Base-by-base conservation (phyloP, 176 grass and related monocot species). In the Raddia distichophylla region DNA sequence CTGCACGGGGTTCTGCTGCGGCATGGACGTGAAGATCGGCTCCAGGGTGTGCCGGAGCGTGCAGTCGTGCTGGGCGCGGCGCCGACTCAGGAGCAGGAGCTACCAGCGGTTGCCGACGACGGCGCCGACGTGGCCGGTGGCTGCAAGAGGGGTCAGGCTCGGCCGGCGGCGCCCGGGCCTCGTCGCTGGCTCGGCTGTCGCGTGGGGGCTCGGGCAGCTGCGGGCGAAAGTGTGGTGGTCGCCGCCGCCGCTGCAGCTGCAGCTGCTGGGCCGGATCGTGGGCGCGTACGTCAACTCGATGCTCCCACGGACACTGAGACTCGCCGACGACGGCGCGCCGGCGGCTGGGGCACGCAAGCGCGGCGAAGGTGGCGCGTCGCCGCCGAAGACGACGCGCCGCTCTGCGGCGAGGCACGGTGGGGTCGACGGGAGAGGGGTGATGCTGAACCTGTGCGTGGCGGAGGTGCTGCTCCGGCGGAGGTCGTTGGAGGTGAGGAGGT, bases 391-490 rank as follows among this genome's bases (percentile, higher is more conserved):
- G 53, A 65, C 16, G 80, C 78, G 34, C 0, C 68, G 84, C 40
- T 58, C n/a, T 1, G 66, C 53, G 7, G 34, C 86, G 47, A 73
- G 73, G 22, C 32, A 17, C 1, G 63, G 56, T 2, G 74, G 57
- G 4, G 53, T 63, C 82, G 60, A 81, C 60, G 62, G 58, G 83
- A 88, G 79, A 20, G 72, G 70, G 27, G 80, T 88, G 78, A 22
- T 82, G 67, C 86, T 87, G 52, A 84, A 91, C 70, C 8, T 91
- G 58, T 81, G 75, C 64, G 20, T 78, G 61, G 47, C 59, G 18
- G 73, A 86, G 78, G 71, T 32, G 62, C 76, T 68, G 64, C 64
- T 49, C 37, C 74, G 55, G 18, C 73, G 68, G 90, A 86, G 68
- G 37, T 83, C 82, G 74, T 84, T 43, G 73, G 73, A 50, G 78